Conservation (phyloP, 2,329 filamentous ascomycete genomes). For the Colletotrichum orbiculare region DNA sequence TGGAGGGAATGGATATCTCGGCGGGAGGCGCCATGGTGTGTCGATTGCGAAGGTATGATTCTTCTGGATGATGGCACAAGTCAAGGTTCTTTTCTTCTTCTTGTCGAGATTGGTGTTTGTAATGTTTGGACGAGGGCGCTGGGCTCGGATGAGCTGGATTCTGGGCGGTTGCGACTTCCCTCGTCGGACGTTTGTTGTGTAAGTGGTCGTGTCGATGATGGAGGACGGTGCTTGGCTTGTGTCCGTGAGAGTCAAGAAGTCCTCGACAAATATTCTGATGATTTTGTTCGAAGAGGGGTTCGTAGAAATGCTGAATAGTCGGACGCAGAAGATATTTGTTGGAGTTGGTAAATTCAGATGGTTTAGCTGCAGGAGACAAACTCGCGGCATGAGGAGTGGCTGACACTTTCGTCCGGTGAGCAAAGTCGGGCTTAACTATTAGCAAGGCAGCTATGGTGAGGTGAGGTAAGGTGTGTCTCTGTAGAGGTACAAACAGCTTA, state of each 20-base stretch:
- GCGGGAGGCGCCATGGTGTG: slow-evolving; percentile 69
- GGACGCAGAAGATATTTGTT: neutral
- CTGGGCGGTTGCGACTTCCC: neutral
- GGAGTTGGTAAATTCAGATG: neutral
- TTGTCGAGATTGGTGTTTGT: neutral
- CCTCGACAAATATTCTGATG: no score
- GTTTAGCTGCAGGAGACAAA: no score
- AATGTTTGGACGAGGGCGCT: slow-evolving; percentile 21
- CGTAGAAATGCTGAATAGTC: no score
- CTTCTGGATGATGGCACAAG: no score
- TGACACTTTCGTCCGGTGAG: neutral
- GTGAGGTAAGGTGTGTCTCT: no score
- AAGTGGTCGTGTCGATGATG: neutral
- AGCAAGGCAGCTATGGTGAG: neutral
- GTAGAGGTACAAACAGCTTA: no score
- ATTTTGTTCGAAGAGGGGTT: no score
- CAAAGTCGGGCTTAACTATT: neutral
- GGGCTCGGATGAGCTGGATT: slow-evolving; percentile 11
- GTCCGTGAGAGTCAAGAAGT: no score
- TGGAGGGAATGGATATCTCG: slow-evolving; percentile 76
- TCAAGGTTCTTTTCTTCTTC: neutral
- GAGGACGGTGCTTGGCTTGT: no score
- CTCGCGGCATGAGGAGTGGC: no score
- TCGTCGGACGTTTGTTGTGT: slow-evolving; percentile 11
- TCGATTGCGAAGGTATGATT: neutral